phyloP scores from a whole-genome alignment of 176 grass and related monocot species.

The Oryza nivara region DNA sequence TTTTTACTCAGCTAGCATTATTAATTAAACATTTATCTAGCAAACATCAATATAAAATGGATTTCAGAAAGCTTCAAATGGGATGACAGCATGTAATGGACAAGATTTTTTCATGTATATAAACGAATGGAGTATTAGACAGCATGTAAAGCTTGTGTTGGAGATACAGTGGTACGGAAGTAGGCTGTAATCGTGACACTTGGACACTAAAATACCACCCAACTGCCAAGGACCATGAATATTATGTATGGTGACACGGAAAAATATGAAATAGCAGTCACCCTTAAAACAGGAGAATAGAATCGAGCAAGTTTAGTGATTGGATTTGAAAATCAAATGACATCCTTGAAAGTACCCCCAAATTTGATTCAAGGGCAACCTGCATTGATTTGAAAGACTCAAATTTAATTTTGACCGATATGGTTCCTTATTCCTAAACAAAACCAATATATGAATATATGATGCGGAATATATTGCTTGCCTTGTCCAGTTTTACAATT shows the following conservation, averaged over 20 bases:
- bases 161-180: conserved; percentile 12
- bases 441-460: conserved; percentile 21
- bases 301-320: neutral
- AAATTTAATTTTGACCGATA: conserved; percentile 9
- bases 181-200: neutral
- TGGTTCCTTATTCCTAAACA: neutral
- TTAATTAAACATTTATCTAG: conserved; percentile 9
- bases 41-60: neutral
- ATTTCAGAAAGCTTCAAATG: conserved; percentile 21
- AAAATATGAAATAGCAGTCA: conserved; percentile 7
- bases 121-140: neutral
- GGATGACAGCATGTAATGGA: neutral
- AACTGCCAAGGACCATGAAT: conserved; percentile 16
- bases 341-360: neutral
- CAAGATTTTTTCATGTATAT: conserved; percentile 22
- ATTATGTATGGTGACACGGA: conserved; percentile 4
- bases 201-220: neutral
- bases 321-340: neutral
- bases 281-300: neutral
- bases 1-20: conserved; percentile 27
- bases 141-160: neutral
- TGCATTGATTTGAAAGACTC: neutral
- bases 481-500: conserved; percentile 7
- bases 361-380: neutral
- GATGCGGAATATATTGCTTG: conserved; percentile 22